Conservation (phyloP, 1,284 basidiomycete genomes). For the Fomitiporia mediterranea region DNA sequence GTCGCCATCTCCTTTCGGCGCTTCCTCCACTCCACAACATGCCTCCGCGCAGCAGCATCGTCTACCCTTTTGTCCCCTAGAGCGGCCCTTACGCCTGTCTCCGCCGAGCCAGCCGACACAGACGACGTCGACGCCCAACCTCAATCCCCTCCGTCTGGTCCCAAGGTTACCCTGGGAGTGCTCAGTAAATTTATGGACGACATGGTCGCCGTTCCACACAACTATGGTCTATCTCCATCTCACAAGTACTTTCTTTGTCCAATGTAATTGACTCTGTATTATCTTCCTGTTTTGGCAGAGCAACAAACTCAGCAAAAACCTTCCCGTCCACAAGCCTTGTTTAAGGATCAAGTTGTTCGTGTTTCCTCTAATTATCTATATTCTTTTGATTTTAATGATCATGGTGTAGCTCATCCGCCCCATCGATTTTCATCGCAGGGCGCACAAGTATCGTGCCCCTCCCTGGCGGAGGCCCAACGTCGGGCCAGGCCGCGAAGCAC, state of each 20-base stretch:
- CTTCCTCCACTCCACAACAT: neutral
- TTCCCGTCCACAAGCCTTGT: neutral
- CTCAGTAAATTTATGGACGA: neutral
- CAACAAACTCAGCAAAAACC: neutral
- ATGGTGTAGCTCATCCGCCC: constrained; percentile 31
- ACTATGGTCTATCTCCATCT: neutral
- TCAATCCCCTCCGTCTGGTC: no score
- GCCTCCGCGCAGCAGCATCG: neutral
- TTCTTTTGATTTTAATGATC: neutral
- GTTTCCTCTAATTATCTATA: neutral
- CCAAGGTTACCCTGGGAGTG: no score
- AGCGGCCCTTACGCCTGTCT: neutral
- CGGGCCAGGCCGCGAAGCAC: constrained; percentile 52
- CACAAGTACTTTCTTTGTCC: neutral
- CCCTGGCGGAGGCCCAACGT: constrained; percentile 35
- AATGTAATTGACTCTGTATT: neutral
- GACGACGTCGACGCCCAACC: neutral
- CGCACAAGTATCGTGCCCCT: constrained; percentile 23
- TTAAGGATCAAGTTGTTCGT: neutral
- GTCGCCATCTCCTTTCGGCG: neutral
- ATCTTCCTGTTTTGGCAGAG: neutral
- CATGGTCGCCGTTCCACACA: neutral
- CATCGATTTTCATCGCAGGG: constrained; percentile 24
- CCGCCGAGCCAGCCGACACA: neutral
- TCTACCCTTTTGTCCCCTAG: neutral